Conservation (phyloP, 208 protist genomes). For the Crithidia expoeki region DNA sequence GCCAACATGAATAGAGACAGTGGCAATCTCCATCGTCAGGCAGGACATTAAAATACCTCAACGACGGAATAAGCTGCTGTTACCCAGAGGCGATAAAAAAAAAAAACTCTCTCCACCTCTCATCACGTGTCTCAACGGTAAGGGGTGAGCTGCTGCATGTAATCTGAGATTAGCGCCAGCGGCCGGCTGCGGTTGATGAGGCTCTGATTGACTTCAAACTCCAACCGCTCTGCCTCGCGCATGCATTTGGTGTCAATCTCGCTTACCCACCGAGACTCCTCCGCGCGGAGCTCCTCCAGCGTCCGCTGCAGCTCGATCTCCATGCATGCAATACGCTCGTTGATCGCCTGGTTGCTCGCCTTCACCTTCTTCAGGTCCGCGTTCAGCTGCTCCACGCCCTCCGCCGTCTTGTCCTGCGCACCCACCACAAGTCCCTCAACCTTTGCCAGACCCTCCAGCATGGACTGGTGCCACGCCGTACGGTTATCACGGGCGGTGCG, state of each 20-base stretch:
- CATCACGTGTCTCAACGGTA: not conserved
- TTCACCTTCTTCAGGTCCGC: slow-evolving; percentile 68
- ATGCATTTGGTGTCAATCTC: slow-evolving; percentile 39
- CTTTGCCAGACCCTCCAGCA: slow-evolving; percentile 50
- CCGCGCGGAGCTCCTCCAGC: slow-evolving; percentile 64
- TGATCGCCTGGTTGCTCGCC: slow-evolving; percentile 69
- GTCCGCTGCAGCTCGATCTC: slow-evolving; percentile 76
- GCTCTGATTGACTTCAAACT: slow-evolving; percentile 44
- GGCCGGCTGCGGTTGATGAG: slow-evolving; percentile 29
- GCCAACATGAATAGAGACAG: too few relatives aligned
- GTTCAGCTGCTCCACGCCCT: slow-evolving; percentile 75
- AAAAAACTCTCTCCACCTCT: too few relatives aligned
- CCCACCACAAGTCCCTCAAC: slow-evolving; percentile 49
- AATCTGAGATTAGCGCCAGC: slow-evolving; percentile 23
- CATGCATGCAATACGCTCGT: slow-evolving; percentile 81
- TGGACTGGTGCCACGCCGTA: slow-evolving; percentile 35
- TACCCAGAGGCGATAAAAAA: too few relatives aligned
- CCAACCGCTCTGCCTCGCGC: slow-evolving; percentile 44
- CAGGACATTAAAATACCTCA: too few relatives aligned
- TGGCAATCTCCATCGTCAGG: too few relatives aligned
- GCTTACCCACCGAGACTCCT: slow-evolving; percentile 40
- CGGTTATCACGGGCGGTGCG: slow-evolving; percentile 40
- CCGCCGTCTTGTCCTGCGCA: slow-evolving; percentile 60
- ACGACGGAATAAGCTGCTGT: too few relatives aligned
- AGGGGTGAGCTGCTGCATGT: slow-evolving; percentile 22